Evolutionary conservation across 805 yeast species (phyloP).

Genomic region (Candida gorgasii): DNA sequence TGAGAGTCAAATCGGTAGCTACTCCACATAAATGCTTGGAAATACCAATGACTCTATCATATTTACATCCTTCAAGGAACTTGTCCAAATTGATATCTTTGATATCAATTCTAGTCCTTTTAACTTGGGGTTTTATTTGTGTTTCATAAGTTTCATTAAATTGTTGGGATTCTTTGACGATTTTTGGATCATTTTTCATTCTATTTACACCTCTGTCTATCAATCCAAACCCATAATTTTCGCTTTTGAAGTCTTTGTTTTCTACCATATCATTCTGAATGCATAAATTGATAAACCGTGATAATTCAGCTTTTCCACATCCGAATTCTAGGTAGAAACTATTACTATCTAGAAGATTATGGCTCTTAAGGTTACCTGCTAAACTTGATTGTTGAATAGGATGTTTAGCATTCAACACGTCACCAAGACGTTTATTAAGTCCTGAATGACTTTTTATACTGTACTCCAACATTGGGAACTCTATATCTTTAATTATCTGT

Average conservation of each 20-base stretch:
- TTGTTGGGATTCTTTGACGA: slow-evolving; percentile 52
- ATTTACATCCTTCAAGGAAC: slow-evolving; percentile 23
- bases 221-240: slow-evolving; percentile 50
- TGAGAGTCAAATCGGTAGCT: slow-evolving; percentile 84
- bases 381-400: slow-evolving; percentile 80
- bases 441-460: slow-evolving; percentile 28
- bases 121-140: slow-evolving; percentile 30
- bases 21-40: slow-evolving; percentile 94
- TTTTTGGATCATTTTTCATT: slow-evolving; percentile 74
- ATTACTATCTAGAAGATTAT: slow-evolving; percentile 36
- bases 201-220: slow-evolving; percentile 78
- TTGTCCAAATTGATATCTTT: slow-evolving; percentile 64
- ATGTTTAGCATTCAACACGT: slow-evolving; percentile 64
- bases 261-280: slow-evolving; percentile 23
- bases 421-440: slow-evolving; percentile 41
- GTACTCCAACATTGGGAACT: slow-evolving; percentile 20
- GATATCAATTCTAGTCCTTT: slow-evolving; percentile 71
- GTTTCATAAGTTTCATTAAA: not conserved
- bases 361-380: slow-evolving; percentile 60
- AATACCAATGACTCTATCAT: slow-evolving; percentile 51
- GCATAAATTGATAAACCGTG: slow-evolving; percentile 57
- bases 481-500: slow-evolving; percentile 14
- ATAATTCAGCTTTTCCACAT: slow-evolving; percentile 85
- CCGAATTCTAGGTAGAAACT: slow-evolving; percentile 74
- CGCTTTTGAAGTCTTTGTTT: not conserved